Evolutionary conservation across 2,329 filamentous ascomycete species (phyloP), one percentile per base, ranked within the genome.

Genomic region (Arthrocladium fulminans): DNA sequence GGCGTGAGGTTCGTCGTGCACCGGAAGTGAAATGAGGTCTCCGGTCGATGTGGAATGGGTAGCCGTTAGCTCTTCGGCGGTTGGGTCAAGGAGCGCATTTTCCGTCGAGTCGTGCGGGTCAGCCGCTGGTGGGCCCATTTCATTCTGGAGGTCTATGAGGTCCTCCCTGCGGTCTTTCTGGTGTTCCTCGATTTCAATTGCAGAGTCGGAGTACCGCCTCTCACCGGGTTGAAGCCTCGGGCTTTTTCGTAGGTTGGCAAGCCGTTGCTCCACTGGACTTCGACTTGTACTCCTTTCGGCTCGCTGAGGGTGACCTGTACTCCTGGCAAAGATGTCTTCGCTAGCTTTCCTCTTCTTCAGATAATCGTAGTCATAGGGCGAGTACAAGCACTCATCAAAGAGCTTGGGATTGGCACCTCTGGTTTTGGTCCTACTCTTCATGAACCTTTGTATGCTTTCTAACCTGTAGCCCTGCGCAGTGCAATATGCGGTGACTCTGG

Each of bases 301-400:
- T 35, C 43, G 27, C 5, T 34, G n/a, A 2, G 2, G 34, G 24
- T 19, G 45, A 6, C 39, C 45, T 19, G 41, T 50, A 41, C 50
- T 51, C 25, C 54, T 17, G 54, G 55, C n/a, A 45, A 49, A 23
- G 66, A 38, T 60, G 55, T 29, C 68, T 67, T 61, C 66, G 64
- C 38, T 53, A 51, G 60, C 53, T 69, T 73, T 65, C 67, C 39
- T 64, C 60, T 69, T 73, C 58, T 59, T 58, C 30, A 62, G 58
- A 47, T 79, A 75, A 35, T 74, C 73, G 65, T 96, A 96, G 60
- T 81, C 83, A 66, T 94, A 98, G 0, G 90, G 88, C 9, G 90
- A 88, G 68, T 98, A 98, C 58, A 98, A 88, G 66, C 92, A 98
- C 67, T 98, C 92, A 64, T 98, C 92, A 59, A 96, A 96, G 50